phyloP scores from a whole-genome alignment of 1,284 basidiomycete species.

The Earliella scabrosa region DNA sequence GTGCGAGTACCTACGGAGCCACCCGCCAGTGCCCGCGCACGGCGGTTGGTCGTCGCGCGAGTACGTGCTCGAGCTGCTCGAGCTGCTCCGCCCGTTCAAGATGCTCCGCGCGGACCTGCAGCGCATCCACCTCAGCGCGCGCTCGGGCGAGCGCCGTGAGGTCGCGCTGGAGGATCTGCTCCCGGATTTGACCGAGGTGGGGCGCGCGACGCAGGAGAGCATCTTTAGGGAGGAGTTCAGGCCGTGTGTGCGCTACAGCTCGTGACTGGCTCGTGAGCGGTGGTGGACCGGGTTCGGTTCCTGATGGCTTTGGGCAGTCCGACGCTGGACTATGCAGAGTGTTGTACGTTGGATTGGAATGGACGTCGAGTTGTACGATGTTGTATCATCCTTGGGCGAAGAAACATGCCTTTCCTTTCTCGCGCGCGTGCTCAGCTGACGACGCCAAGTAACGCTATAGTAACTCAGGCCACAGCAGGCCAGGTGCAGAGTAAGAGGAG shows the following conservation, averaged over 20 bases:
- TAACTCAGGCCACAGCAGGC: no score
- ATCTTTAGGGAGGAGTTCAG: conserved; percentile 23
- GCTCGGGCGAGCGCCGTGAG: conserved; percentile 6
- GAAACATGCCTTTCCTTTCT: no score
- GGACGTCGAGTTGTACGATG: no score
- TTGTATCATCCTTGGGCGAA: no score
- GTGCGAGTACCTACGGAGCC: conserved; percentile 22
- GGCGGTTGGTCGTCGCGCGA: conserved; percentile 23
- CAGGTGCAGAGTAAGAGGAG: no score
- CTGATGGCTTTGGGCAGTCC: no score
- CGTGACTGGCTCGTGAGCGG: conserved; percentile 5
- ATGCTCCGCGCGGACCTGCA: conserved; percentile 22
- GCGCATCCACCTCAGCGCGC: conserved; percentile 5
- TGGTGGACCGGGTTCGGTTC: no score
- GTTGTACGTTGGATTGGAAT: no score
- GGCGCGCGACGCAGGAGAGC: conserved; percentile 25
- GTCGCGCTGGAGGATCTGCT: conserved; percentile 15
- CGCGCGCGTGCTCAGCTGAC: no score
- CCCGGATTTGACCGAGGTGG: conserved; percentile 22
- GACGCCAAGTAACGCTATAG: no score
- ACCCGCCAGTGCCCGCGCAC: conserved; percentile 18
- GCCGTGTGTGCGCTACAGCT: conserved; percentile 20
- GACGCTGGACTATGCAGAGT: no score
- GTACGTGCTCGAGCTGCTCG: conserved; percentile 25
- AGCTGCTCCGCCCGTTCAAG: conserved; percentile 26